Evolutionary conservation across 2,329 filamentous ascomycete species (phyloP), one percentile per base, ranked within the genome.

Genomic region (Sarocladiaceae sp.): DNA sequence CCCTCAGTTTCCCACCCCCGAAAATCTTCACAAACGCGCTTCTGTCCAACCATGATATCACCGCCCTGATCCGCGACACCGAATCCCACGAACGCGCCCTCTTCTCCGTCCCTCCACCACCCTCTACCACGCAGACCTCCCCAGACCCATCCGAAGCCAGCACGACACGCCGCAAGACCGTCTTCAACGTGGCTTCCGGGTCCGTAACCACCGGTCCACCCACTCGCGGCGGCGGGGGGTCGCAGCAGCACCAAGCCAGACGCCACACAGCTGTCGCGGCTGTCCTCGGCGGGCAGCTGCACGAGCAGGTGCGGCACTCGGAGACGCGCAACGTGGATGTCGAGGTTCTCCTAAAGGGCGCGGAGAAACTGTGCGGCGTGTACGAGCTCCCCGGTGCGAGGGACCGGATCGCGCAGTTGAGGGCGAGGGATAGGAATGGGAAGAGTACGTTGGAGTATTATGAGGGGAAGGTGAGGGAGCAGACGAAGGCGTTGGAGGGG

Each of bases 1-100:
- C 44, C 42, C 2, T 10, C 51, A 94, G 88, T 26, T 97, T 97
- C 55, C 88, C 88, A 32, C 80, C 80, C 2, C 88, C 91, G n/a
- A 94, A 88, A 57, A 89, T 93, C 58, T 98, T 97, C 68, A 93
- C 90, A 53, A 96, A 95, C 62, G 89, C 93, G 26, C 76, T 98
- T 31, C 81, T 97, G 40, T 82, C 84, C 46, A 82, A 82, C 53
- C 83, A 90, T 63, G 93, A 98, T 63, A 97, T 98, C 54, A 97
- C 93, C 3, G 80, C 87, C 11, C 72, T 98, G 39, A 96, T 98
- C 57, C 86, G 93, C 48, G 93, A 98, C 62, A 96, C 91, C 3
- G 93, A 98, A 65, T 70, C 85, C 18, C 91, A 97, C 67, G 93
- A 98, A 64, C 85, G 90, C 57, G 91, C 91, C 6, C 80, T 98